A percentile compares a stretch with the other conserved stretches of the same genome.
Conservation (phyloP, 2,329 filamentous ascomycete genomes). For the Aspergillus pseudonomiae region DNA sequence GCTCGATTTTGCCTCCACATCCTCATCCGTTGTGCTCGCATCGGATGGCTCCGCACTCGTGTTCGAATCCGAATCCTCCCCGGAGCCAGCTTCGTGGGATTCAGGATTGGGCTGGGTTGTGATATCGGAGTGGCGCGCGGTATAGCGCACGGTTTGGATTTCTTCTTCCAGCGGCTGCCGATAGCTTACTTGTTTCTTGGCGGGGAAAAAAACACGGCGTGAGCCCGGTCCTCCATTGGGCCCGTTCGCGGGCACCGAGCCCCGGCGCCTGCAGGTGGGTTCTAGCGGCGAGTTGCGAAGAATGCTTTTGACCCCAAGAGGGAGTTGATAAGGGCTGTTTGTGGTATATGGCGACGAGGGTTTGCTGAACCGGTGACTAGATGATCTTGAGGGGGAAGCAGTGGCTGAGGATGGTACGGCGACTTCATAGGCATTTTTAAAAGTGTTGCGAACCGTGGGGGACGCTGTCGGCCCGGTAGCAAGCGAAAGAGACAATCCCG, state of each 20-base stretch:
- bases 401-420: slow-evolving; percentile 43
- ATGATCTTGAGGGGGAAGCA: slow-evolving; percentile 35
- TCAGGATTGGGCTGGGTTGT: slow-evolving; percentile 31
- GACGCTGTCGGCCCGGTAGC: slow-evolving; percentile 54
- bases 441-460: slow-evolving; percentile 64
- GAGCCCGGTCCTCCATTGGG: slow-evolving; percentile 36
- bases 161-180: slow-evolving; percentile 60
- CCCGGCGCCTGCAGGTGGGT: slow-evolving; percentile 38
- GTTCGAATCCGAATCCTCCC: slow-evolving; percentile 33
- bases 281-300: slow-evolving; percentile 51
- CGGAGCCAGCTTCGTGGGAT: slow-evolving; percentile 20
- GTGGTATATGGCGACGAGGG: slow-evolving; percentile 34
- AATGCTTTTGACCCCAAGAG: slow-evolving; percentile 50
- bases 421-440: slow-evolving; percentile 61
- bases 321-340: slow-evolving; percentile 43
- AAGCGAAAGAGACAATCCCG: slow-evolving; percentile 55
- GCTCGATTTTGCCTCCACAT: slow-evolving; percentile 21
- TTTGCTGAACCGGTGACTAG: slow-evolving; percentile 32
- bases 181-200: slow-evolving; percentile 62
- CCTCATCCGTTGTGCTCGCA: slow-evolving; percentile 37
- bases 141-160: slow-evolving; percentile 60
- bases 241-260: slow-evolving; percentile 39
- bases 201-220: slow-evolving; percentile 53
- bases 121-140: slow-evolving; percentile 59
- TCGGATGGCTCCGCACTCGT: slow-evolving; percentile 32